A percentile compares a stretch with the other conserved stretches of the same genome.
phyloP scores from a whole-genome alignment of 192 early-diverging fungal species.

The Gamsiella multidivaricata region DNA sequence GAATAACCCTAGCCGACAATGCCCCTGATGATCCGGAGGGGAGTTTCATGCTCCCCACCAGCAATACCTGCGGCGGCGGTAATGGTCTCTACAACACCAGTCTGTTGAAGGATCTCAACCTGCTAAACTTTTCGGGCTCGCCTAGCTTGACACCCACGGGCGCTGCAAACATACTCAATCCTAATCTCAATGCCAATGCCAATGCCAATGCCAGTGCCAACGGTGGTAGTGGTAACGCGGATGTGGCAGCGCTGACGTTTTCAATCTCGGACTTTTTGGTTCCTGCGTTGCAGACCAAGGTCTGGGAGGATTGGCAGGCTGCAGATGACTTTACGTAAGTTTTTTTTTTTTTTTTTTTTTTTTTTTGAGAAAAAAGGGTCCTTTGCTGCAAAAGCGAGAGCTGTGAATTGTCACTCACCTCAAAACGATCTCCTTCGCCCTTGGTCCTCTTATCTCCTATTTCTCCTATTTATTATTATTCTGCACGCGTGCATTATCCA shows the following conservation, averaged over 20 bases:
- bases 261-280: slow-evolving; percentile 53
- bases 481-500: not conserved
- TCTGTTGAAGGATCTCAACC: slow-evolving; percentile 37
- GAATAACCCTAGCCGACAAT: slow-evolving; percentile 52
- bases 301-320: slow-evolving; percentile 51
- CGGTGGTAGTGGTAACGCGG: too few relatives aligned
- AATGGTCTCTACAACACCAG: slow-evolving; percentile 21
- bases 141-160: not conserved
- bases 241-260: slow-evolving; percentile 10
- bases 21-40: slow-evolving; percentile 52
- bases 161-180: not conserved
- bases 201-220: not conserved
- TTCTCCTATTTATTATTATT: not conserved
- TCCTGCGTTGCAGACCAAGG: slow-evolving; percentile 45
- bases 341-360: not conserved
- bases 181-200: not conserved
- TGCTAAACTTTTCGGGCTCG: slow-evolving; percentile 9
- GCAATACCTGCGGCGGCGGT: too few relatives aligned
- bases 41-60: slow-evolving; percentile 40
- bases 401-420: too few relatives aligned
- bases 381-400: too few relatives aligned
- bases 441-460: not conserved
- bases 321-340: slow-evolving; percentile 48
- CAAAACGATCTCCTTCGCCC: not conserved
- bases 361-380: not conserved